Evolutionary conservation across 805 yeast species (phyloP), one percentile per base, ranked within the genome.

Genomic region (Yarrowia sp.): DNA sequence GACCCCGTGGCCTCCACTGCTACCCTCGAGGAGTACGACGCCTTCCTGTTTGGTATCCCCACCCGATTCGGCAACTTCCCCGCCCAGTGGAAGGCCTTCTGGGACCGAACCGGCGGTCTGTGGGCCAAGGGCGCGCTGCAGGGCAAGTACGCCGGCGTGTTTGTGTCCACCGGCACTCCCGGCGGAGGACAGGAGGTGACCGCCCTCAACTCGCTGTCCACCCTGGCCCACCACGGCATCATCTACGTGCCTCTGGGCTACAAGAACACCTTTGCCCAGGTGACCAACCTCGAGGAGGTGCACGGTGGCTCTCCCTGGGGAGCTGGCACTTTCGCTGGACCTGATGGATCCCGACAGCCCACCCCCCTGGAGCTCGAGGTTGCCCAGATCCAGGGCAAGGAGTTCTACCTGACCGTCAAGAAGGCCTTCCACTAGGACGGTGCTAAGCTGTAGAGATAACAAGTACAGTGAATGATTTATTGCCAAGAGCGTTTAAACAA

Each of bases 271-370:
- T 88, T 87, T 78, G 83, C 84, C 11, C 83, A 83, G 72, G 74
- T 88, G 72, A 79, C 89, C 52, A 82, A 82, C 78, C 74, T 88
- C 53, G 85, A 83, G 3, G 92, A 89, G 80, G 83, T 86, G 63
- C 96, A 89, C 76, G 97, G 97, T 72, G 90, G 90, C 69, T 85
- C 92, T 26, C 86, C 97, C 56, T 91, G 92, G 92, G 97, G 97
- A 77, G 89, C 97, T 42, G 97, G 97, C 73, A 80, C 90, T 46
- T 82, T 84, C 74, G 92, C 97, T 40, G 90, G 87, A 63, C 82
- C 84, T 65, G 94, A 89, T 75, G 97, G 96, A 64, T 84, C 90
- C 8, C 86, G 96, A 81, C 80, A 82, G 73, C 89, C 92, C 42
- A 74, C 87, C 52, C 83, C 80, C 19, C 80, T 89, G 69, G 97